Base-by-base conservation (phyloP, 2,329 filamentous ascomycete species). In the Xylogone sp. region DNA sequence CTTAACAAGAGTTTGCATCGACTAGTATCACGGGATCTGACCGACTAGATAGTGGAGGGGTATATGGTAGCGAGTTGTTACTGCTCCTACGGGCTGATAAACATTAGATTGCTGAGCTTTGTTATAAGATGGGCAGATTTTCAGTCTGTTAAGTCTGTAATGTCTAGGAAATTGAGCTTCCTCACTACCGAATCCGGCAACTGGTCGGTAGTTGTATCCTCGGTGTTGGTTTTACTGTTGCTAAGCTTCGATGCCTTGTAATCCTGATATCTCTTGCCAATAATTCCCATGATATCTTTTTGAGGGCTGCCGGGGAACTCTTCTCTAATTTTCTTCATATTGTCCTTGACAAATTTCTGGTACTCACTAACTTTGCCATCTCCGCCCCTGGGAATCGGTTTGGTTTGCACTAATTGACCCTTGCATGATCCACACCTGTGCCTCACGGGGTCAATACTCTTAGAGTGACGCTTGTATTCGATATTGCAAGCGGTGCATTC, bases 381-480 rank as follows among this genome's bases (percentile, higher is more conserved):
- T 42, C 46, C 55, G 2, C 69, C 72, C 42, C 87, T 75, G 0
- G 91, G 91, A 39, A 79, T 79, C 0, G 93, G 93, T 67, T 89
- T 91, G 8, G 85, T 85, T 76, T 97, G 94, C 60, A 82, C 73
- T 57, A 99, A 69, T 47, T 68, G 68, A 3, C 80, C 76, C 63
- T 84, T 87, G 67, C 93, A 97, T n/a, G 67, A 72, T 1, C 90
- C 90, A 67, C 93, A 97, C 1, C 82, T 79, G 60, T 91, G 85
- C 45, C 82, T 79, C 24, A 66, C 65, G 0, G 86, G 78, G 66
- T 97, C 84, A 58, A 97, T 88, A 65, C 88, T 94, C 70, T 87
- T 90, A 16, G 86, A 91, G 68, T 97, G 93, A 3, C 93, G 77
- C 64, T 91, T 88, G 67, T 88, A 95, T 65, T 88, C 85, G 27